Percentiles rank a stretch among this genome's conserved stretches.
phyloP scores from a whole-genome alignment of 2,329 filamentous ascomycete species.

The Arthrobotrys iridis region DNA sequence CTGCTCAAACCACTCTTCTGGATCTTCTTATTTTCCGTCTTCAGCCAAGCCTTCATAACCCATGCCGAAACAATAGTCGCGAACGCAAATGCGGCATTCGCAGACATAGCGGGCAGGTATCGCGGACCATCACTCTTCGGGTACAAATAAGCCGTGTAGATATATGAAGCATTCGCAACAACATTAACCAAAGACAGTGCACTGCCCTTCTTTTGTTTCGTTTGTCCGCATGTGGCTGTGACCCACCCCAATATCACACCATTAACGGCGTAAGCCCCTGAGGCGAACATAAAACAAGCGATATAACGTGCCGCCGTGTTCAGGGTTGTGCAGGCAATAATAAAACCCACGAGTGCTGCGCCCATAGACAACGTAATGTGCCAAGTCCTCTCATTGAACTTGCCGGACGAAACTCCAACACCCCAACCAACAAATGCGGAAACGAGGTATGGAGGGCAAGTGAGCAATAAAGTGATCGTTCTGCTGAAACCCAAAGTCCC shows the following conservation, averaged over 20 bases:
- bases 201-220: constrained; percentile 66
- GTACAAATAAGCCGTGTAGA: constrained; percentile 67
- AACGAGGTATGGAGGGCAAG: constrained; percentile 67
- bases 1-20: constrained; percentile 51
- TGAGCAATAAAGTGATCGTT: constrained; percentile 67
- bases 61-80: constrained; percentile 64
- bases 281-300: constrained; percentile 63
- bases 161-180: constrained; percentile 65
- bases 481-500: constrained; percentile 65
- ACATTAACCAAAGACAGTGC: constrained; percentile 66
- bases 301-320: constrained; percentile 63
- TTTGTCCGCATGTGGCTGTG: constrained; percentile 64
- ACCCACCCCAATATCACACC: constrained; percentile 66
- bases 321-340: constrained; percentile 61
- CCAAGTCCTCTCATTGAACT: constrained; percentile 66
- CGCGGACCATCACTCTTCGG: constrained; percentile 63
- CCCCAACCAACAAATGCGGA: constrained; percentile 65
- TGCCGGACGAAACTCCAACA: constrained; percentile 66
- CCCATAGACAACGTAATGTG: constrained; percentile 65
- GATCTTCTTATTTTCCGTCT: constrained; percentile 63
- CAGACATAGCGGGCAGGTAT: constrained; percentile 64
- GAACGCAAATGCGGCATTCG: constrained; percentile 63
- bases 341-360: constrained; percentile 63
- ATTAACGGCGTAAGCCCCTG: constrained; percentile 63
- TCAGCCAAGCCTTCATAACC: constrained; percentile 62